phyloP scores from a whole-genome alignment of 345 rosid species.

The Populus ilicifolia region DNA sequence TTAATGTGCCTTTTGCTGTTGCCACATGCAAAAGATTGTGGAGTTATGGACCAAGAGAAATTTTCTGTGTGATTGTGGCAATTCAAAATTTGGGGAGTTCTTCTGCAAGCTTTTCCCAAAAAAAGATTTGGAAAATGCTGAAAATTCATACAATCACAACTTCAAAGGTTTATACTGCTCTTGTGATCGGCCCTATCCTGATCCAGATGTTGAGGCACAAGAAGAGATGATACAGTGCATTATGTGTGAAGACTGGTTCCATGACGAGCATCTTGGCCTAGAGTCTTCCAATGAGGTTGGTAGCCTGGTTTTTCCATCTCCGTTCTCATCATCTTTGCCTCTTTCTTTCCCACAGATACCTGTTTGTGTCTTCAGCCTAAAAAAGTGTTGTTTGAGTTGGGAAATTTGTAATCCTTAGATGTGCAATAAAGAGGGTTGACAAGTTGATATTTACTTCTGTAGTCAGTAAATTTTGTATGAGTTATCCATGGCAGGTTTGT shows the following conservation, averaged over 20 bases:
- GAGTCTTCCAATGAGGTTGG: slow-evolving; percentile 56
- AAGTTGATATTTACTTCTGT: not conserved
- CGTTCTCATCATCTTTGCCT: not conserved
- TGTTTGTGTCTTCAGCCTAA: not conserved
- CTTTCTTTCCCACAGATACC: not conserved
- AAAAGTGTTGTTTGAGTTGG: not conserved
- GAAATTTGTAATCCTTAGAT: not conserved
- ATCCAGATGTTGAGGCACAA: slow-evolving; percentile 85
- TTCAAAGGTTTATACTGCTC: slow-evolving; percentile 86
- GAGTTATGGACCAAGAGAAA: slow-evolving; percentile 98
- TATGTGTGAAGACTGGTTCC: slow-evolving; percentile 97
- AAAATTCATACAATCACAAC: slow-evolving; percentile 84
- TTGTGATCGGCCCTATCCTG: slow-evolving; percentile 80
- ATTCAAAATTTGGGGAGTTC: slow-evolving; percentile 75
- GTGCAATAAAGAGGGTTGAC: not conserved
- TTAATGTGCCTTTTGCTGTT: slow-evolving; percentile 1
- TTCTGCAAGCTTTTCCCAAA: slow-evolving; percentile 75
- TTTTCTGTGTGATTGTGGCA: slow-evolving; percentile 91
- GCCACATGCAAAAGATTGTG: slow-evolving; percentile 42
- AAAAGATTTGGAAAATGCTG: slow-evolving; percentile 70
- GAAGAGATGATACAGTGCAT: slow-evolving; percentile 97
- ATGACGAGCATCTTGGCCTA: slow-evolving; percentile 84
- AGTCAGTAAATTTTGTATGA: not conserved
- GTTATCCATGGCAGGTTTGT: not conserved
- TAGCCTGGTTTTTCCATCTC: slow-evolving; percentile 10